phyloP scores from a whole-genome alignment of 176 grass and related monocot species.

The Triticum aestivum region DNA sequence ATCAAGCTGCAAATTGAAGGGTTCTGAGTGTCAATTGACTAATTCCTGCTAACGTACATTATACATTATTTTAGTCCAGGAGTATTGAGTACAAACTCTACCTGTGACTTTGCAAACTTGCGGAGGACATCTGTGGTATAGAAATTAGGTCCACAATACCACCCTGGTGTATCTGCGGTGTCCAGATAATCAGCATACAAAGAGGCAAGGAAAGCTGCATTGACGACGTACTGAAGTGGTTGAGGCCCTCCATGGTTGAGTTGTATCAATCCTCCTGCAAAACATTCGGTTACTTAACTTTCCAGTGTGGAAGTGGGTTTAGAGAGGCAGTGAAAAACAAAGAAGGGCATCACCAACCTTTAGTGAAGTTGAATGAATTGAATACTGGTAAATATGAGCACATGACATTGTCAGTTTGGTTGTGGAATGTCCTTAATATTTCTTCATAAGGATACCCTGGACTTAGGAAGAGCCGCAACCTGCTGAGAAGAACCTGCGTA shows the following conservation, averaged over 20 bases:
- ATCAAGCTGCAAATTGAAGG: conserved; percentile 65
- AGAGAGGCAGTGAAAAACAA: conserved; percentile 17
- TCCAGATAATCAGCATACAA: conserved; percentile 83
- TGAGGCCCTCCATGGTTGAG: conserved; percentile 89
- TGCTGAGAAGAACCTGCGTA: conserved; percentile 86
- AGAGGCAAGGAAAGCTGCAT: conserved; percentile 91
- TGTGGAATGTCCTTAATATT: conserved; percentile 88
- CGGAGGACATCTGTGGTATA: conserved; percentile 82
- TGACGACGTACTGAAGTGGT: conserved; percentile 86
- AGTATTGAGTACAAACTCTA: conserved; percentile 28
- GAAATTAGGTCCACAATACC: conserved; percentile 94
- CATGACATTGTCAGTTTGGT: conserved; percentile 85
- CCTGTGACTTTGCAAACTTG: conserved; percentile 82
- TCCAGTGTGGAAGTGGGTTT: neutral
- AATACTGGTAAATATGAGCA: conserved; percentile 72
- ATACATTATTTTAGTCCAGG: neutral
- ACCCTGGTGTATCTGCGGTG: conserved; percentile 79
- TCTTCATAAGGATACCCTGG: conserved; percentile 96
- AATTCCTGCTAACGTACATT: neutral
- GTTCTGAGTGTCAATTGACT: conserved; percentile 20
- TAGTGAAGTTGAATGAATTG: conserved; percentile 87
- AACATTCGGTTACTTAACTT: conserved; percentile 19
- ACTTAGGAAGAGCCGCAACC: conserved; percentile 82
- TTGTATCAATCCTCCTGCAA: conserved; percentile 87
- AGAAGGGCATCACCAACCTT: conserved; percentile 49